Evolutionary conservation across 163 green algal genomes (phyloP), one percentile per base, ranked within the genome.

Genomic region (Prototheca wickerhamii): DNA sequence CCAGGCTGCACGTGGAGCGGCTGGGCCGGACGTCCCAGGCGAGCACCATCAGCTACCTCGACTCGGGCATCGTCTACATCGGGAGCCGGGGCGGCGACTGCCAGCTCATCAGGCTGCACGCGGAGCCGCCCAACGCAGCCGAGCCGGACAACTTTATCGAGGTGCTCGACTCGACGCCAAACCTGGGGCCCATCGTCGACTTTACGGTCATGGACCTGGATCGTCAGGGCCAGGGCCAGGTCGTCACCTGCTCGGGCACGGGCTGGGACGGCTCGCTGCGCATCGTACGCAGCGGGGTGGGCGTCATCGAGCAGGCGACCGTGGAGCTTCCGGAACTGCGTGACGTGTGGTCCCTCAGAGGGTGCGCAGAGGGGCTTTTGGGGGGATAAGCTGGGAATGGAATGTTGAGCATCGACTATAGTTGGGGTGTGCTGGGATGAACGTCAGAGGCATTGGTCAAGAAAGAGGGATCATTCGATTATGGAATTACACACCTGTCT

Each of bases 221-320:
- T 59, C 73, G 89, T 30, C 87, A 96, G 72, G 87, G 86, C 1
- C 89, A 95, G 69, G 89, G 91, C 0, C 85, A 91, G 84, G 73
- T 99, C 29, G 91, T 99, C 1, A 91, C 88, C 0, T 96, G 89
- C 77, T 91, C 77, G 28, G 93, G 93, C 0, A 72, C 77, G 0
- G 78, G 82, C 35, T 67, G 64, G 12, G 85, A 94, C 53, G 91
- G 91, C 53, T 89, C 73, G 7, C 79, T 99, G 63, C 85, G 93
- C n/a, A 83, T 98, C 28, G 82, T 99, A 34, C 86, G 92, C 42
- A 96, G 95, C 68, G 93, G 93, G 59, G 95, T 99, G 25, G 93
- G 93, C 64, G 89, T 99, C 69, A 87, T 91, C 55, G 86, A 95
- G 69, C 87, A 95, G 68, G 90, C 88, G 2, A 72, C 76, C n/a